Percentiles rank a stretch among this genome's conserved stretches.
Conservation (phyloP, 2,329 filamentous ascomycete genomes). For the Talaromyces sp. region DNA sequence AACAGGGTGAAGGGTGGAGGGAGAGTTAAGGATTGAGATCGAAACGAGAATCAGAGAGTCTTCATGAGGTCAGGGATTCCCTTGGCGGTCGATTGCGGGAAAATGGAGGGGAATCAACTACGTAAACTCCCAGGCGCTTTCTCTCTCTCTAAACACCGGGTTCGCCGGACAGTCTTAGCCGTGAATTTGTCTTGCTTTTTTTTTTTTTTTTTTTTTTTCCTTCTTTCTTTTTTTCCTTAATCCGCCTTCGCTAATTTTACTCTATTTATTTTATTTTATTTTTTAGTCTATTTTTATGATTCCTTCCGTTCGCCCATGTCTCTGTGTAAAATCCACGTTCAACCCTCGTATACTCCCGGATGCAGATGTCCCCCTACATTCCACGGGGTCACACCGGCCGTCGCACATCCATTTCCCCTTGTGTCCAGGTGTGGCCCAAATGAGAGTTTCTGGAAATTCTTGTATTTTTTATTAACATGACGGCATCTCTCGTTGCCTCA, state of each 20-base stretch:
- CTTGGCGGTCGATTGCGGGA: constrained; percentile 5
- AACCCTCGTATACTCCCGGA: too few species aligned
- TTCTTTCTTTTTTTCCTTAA: not conserved
- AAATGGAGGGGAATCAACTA: constrained; percentile 1
- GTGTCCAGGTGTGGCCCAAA: not conserved
- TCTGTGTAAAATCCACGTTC: too few species aligned
- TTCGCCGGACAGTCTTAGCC: constrained; percentile 16
- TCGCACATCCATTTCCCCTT: not conserved
- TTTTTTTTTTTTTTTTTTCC: not conserved
- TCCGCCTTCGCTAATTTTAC: not conserved
- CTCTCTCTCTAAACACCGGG: constrained; percentile 19
- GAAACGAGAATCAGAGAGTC: not conserved
- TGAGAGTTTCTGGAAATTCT: not conserved
- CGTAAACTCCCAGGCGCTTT: too few species aligned
- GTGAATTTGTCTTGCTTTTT: not conserved
- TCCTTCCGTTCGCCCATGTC: too few species aligned
- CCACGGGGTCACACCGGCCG: constrained; percentile 7
- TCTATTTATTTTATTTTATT: not conserved
- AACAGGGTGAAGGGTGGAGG: not conserved
- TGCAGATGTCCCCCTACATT: constrained; percentile 15
- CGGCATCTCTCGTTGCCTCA: constrained; percentile 19
- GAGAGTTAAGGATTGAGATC: not conserved
- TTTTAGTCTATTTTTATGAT: too few species aligned
- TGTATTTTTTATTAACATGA: constrained; percentile 23
- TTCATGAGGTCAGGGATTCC: not conserved